Conservation (phyloP, 2,329 filamentous ascomycete species). For the Lecanicillium sp. region DNA sequence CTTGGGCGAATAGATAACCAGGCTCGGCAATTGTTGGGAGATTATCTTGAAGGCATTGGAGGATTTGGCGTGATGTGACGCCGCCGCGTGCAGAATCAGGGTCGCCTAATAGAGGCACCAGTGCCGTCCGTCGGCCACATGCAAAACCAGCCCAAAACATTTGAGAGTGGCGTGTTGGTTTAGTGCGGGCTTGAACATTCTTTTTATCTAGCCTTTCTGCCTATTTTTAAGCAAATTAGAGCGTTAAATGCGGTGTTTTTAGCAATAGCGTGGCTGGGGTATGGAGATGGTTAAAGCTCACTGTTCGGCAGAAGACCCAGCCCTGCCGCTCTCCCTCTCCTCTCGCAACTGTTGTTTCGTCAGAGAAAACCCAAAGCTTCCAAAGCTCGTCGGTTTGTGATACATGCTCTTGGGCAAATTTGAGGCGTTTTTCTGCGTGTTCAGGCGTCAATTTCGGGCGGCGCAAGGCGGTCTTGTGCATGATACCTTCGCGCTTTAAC, state of each 20-base stretch:
- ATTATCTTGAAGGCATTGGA: background rate
- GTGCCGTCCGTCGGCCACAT: background rate
- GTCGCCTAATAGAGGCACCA: background rate
- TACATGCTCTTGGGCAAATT: background rate
- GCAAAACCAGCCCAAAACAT: conserved; percentile 1
- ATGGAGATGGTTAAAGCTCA: too few species aligned
- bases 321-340: background rate
- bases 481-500: background rate
- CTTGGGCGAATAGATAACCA: background rate
- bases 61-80: background rate
- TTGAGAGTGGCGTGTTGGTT: background rate
- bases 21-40: background rate
- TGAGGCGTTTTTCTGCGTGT: background rate
- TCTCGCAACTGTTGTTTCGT: background rate
- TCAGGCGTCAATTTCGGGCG: too few species aligned
- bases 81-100: background rate
- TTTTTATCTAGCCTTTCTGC: background rate
- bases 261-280: too few species aligned
- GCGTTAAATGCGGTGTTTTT: too few species aligned
- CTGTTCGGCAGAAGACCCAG: too few species aligned
- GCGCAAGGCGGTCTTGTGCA: too few species aligned
- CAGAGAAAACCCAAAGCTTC: background rate
- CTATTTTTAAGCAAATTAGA: conserved; percentile 1
- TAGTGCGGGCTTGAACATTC: background rate
- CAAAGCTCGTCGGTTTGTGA: background rate